Percentiles rank a stretch among this genome's conserved stretches.
Conservation (phyloP, 1,284 basidiomycete genomes). For the Microbotryum saponariae region DNA sequence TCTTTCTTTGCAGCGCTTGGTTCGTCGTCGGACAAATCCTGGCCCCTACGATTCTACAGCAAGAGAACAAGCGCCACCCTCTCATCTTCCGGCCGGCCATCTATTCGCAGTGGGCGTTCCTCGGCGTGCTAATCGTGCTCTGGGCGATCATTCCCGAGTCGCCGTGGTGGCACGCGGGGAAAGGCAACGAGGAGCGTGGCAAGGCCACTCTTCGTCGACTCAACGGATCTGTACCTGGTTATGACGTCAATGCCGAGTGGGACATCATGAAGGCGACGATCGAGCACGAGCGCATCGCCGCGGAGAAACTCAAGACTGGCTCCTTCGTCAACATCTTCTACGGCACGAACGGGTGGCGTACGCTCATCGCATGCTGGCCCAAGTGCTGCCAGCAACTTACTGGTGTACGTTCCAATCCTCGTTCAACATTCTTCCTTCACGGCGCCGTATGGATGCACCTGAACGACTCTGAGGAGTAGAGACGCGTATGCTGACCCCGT, state of each 20-base stretch:
- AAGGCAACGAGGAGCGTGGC: slow-evolving; percentile 31
- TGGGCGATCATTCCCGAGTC: slow-evolving; percentile 36
- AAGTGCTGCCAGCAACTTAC: slow-evolving; percentile 35
- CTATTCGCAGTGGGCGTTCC: slow-evolving; percentile 36
- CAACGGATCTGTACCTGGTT: slow-evolving; percentile 23
- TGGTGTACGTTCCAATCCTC: slow-evolving; percentile 19
- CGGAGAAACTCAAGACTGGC: slow-evolving; percentile 10
- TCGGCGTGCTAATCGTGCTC: slow-evolving; percentile 34
- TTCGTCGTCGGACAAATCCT: slow-evolving; percentile 28
- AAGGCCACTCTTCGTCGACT: slow-evolving; percentile 20
- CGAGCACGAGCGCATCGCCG: slow-evolving; percentile 26
- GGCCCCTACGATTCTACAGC: slow-evolving; percentile 21
- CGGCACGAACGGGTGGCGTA: slow-evolving; percentile 32
- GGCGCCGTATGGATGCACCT: too few relatives aligned
- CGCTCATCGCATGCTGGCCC: slow-evolving; percentile 35
- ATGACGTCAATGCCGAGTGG: slow-evolving; percentile 27
- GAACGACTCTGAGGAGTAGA: too few relatives aligned
- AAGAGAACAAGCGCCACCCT: slow-evolving; percentile 20
- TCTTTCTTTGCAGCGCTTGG: slow-evolving; percentile 13
- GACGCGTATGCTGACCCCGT: too few relatives aligned
- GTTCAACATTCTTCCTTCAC: too few relatives aligned
- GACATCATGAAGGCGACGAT: slow-evolving; percentile 33
- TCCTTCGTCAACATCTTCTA: slow-evolving; percentile 32
- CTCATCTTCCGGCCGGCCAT: slow-evolving; percentile 32
- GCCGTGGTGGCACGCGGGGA: slow-evolving; percentile 36